Conservation (phyloP, 1,284 basidiomycete species). For the Cerrena zonata region DNA sequence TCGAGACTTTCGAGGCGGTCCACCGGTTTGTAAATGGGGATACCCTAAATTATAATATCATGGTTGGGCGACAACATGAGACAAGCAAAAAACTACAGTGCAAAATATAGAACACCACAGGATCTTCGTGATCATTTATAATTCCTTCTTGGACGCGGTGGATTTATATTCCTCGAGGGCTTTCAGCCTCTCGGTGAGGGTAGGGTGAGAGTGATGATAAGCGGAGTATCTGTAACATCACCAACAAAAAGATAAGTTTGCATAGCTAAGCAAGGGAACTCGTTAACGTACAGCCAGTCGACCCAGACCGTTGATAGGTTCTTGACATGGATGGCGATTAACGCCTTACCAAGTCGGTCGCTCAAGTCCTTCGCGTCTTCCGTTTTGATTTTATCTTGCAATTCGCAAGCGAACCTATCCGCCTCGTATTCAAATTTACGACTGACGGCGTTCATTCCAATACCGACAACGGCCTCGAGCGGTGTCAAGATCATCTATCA, state of each 20-base stretch:
- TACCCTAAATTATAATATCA: not conserved
- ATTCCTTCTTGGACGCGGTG: constrained; percentile 27
- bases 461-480: constrained; percentile 72
- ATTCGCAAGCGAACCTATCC: constrained; percentile 73
- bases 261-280: not conserved
- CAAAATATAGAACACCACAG: not conserved
- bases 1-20: too few relatives aligned
- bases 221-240: constrained; percentile 65
- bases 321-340: constrained; percentile 82
- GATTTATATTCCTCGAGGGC: constrained; percentile 61
- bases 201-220: constrained; percentile 90
- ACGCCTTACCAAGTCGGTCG: constrained; percentile 72
- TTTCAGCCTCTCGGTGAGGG: constrained; percentile 77
- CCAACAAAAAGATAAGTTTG: not conserved
- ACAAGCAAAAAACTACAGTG: not conserved
- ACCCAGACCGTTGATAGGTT: constrained; percentile 89
- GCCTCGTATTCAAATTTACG: constrained; percentile 88
- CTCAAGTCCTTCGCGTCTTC: constrained; percentile 66
- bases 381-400: constrained; percentile 44
- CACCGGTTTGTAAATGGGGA: too few relatives aligned
- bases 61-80: not conserved
- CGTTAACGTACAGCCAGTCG: constrained; percentile 69
- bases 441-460: constrained; percentile 75
- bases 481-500: constrained; percentile 76
- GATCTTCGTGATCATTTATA: constrained; percentile 11